phyloP scores from a whole-genome alignment of 768 basidiomycete species.

The Boletellus emodensis region DNA sequence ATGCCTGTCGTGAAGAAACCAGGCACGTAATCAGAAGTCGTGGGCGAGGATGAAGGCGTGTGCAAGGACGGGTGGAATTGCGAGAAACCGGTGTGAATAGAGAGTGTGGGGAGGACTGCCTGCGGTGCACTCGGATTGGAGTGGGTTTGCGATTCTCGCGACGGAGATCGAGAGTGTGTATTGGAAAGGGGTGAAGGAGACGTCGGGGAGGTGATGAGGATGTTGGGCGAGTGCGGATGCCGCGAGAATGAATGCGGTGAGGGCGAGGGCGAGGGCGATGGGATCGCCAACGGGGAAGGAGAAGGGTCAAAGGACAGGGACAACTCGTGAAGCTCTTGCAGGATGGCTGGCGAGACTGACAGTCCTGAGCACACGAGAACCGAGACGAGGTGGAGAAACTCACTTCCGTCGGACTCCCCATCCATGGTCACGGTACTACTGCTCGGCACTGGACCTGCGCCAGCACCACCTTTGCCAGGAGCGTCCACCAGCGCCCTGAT shows the following conservation, averaged over 20 bases:
- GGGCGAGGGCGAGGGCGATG: conserved; percentile 27
- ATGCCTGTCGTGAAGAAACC: conserved; percentile 7
- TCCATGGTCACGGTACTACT: conserved; percentile 1
- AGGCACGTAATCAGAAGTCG: conserved; percentile 18
- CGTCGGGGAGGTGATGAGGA: conserved; percentile 66
- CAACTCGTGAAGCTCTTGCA: conserved; percentile 28
- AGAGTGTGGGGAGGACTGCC: conserved; percentile 9
- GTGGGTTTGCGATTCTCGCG: conserved; percentile 18
- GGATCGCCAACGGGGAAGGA: conserved; percentile 15
- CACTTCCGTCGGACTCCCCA: conserved; percentile 15
- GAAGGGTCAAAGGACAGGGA: conserved; percentile 24
- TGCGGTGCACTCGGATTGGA: conserved; percentile 5
- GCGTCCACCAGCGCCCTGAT: conserved; percentile 63
- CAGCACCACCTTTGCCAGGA: conserved; percentile 39
- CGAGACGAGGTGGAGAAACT: neutral
- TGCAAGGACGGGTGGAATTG: conserved; percentile 17
- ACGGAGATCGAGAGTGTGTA: conserved; percentile 18
- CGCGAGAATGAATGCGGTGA: conserved; percentile 18
- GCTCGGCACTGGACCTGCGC: neutral
- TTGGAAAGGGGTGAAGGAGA: conserved; percentile 32
- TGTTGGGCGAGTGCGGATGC: conserved; percentile 50
- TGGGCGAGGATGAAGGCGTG: conserved; percentile 29
- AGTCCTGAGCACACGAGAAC: conserved; percentile 1
- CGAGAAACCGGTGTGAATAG: neutral
- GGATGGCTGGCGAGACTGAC: conserved; percentile 17